Conservation (phyloP, 1,139 yeast genomes). For the Zygosaccharomyces sapae region DNA sequence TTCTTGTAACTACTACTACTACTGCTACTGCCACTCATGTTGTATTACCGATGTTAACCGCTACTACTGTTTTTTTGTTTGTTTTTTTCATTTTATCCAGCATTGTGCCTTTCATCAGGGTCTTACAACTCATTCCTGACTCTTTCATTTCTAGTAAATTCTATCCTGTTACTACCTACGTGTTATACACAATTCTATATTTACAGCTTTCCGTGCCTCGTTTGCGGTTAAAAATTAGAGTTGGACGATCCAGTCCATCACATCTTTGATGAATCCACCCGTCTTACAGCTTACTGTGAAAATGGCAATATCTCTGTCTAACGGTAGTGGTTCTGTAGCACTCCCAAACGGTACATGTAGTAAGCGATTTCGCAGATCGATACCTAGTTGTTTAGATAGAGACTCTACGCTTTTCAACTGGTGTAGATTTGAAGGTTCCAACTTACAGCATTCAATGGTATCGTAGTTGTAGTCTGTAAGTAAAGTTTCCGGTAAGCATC, state of each 20-base stretch:
- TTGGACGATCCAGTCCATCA: conserved; percentile 23
- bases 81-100: neutral
- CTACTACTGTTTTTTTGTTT: neutral
- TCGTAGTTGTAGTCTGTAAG: conserved; percentile 21
- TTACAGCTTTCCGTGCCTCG: neutral
- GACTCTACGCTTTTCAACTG: conserved; percentile 19
- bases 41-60: too few species aligned
- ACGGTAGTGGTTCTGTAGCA: conserved; percentile 12
- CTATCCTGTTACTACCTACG: neutral
- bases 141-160: neutral
- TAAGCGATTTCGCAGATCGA: conserved; percentile 21
- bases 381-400: conserved; percentile 21
- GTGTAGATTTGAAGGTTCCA: conserved; percentile 18
- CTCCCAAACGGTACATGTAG: conserved; percentile 14
- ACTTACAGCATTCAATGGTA: conserved; percentile 16
- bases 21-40: too few species aligned
- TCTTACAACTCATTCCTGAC: neutral
- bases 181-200: neutral
- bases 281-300: conserved; percentile 24
- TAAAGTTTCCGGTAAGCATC: conserved; percentile 15
- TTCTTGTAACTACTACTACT: too few species aligned
- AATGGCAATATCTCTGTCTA: conserved; percentile 23
- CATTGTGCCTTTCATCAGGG: neutral
- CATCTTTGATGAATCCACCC: conserved; percentile 19
- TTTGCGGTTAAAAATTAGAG: conserved; percentile 3